A percentile compares a stretch with the other conserved stretches of the same genome.
Evolutionary conservation across 2,329 filamentous ascomycete genomes (phyloP).

Genomic region (Paecilomyces fulvus): DNA sequence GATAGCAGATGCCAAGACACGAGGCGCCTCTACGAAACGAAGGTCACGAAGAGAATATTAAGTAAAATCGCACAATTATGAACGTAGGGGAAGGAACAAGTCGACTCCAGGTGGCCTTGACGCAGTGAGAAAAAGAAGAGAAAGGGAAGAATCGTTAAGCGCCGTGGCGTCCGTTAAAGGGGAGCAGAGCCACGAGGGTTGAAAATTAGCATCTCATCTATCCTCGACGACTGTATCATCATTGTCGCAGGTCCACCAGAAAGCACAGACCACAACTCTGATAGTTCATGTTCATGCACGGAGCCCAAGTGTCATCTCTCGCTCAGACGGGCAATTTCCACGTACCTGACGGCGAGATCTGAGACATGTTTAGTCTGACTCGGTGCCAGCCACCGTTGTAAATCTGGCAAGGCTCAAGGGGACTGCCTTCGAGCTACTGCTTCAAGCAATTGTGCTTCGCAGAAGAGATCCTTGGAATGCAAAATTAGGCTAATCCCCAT

Average conservation of each 20-base stretch:
- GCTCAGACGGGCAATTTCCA: neutral
- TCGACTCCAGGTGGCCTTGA: neutral
- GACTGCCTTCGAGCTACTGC: neutral
- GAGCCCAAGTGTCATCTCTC: neutral
- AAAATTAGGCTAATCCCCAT: neutral
- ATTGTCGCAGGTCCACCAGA: neutral
- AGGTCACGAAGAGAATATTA: neutral
- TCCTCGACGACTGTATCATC: neutral
- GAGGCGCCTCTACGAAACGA: neutral
- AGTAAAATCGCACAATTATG: neutral
- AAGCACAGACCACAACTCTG: neutral
- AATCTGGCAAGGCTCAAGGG: neutral
- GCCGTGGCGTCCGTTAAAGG: neutral
- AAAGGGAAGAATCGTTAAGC: neutral
- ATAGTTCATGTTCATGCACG: neutral
- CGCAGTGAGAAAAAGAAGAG: neutral
- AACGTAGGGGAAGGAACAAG: neutral
- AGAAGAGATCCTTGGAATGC: neutral
- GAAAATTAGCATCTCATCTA: neutral
- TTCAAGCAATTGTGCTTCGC: neutral
- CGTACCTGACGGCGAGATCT: neutral
- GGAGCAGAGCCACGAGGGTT: neutral
- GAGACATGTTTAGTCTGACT: neutral
- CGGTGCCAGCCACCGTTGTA: neutral
- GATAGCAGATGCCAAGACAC: neutral